These are phyloP conservation scores for Schwanniomyces polymorphus DNA, from an alignment of 805 yeast species.

Conservation along the genomic window DNA sequence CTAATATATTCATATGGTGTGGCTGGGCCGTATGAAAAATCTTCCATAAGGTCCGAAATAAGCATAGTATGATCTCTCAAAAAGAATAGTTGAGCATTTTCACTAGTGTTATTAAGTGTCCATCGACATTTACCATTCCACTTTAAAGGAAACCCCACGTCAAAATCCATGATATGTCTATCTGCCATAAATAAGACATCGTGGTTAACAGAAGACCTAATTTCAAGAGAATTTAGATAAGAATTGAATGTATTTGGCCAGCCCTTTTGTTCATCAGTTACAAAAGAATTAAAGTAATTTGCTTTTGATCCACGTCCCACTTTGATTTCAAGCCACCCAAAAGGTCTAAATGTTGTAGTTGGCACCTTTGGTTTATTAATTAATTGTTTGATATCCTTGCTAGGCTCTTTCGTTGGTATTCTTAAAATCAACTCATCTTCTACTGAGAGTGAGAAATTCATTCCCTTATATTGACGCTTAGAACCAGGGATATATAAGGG, in stretches of 20 bases:
- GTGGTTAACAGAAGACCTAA: conserved; percentile 86
- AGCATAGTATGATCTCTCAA: conserved; percentile 81
- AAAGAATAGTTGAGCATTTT: conserved; percentile 58
- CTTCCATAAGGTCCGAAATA: conserved; percentile 69
- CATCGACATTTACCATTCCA: conserved; percentile 84
- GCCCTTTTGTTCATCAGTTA: conserved; percentile 51
- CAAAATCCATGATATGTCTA: conserved; percentile 52
- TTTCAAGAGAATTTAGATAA: conserved; percentile 54
- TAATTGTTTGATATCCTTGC: conserved; percentile 57
- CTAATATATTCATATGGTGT: conserved; percentile 74
- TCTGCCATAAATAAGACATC: conserved; percentile 70
- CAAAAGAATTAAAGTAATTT: conserved; percentile 45
- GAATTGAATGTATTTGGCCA: conserved; percentile 51
- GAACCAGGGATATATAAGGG: conserved; percentile 45
- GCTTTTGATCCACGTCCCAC: conserved; percentile 54
- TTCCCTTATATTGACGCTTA: conserved; percentile 54
- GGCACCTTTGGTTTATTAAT: conserved; percentile 11
- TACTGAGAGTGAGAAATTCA: conserved; percentile 54
- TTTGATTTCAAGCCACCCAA: conserved; percentile 89
- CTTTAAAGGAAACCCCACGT: conserved; percentile 66
- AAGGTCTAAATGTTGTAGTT: conserved; percentile 51
- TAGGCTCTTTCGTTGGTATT: conserved; percentile 80
- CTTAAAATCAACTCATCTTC: conserved; percentile 68
- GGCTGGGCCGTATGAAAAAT: conserved; percentile 72
- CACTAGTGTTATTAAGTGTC: conserved; percentile 56